Evolutionary conservation across 495 filamentous ascomycete genomes (phyloP), one percentile per base, ranked within the genome.

Genomic region (Penicillium bovifimosum): DNA sequence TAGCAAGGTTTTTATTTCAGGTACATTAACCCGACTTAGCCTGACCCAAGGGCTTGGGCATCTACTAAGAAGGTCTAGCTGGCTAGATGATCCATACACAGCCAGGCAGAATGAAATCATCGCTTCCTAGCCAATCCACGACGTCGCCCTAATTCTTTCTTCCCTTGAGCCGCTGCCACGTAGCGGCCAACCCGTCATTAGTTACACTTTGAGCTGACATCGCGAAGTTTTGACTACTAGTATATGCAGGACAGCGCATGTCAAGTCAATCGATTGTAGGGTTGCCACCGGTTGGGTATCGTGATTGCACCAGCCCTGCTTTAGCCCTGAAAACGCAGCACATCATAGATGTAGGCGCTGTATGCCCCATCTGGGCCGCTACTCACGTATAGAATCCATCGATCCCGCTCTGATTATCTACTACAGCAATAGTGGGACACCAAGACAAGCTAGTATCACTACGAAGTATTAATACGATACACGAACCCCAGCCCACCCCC

Each of bases 161-260:
- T 32, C 38, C 47, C 20, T 28, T 54, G 36, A 60, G 53, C 56
- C 56, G 53, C 53, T 62, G 60, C 60, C 60, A 62, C 60, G 60
- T 62, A 60, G 60, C 53, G 50, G 46, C 41, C 31, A 41, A 38
- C 33, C 45, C 14, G 14, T 29, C 41, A 43, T 43, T 6, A 42
- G 5, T 16, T 27, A n/a, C 6, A 11, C 0, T 40, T 24, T 3
- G 11, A 20, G n/a, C 27, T 41, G 39, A 26, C 20, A n/a, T 26
- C 16, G 17, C 36, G 20, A 5, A 6, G 18, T 28, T 14, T 6
- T 14, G 34, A 42, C 40, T 24, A 13, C 20, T 42, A 28, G 26
- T 51, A n/a, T 14, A 34, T 13, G 50, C 40, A 43, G 26, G 52
- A 59, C 56, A 59, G 41, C 55, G 17, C 44, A 58, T n/a, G n/a